phyloP scores from a whole-genome alignment of 2,329 filamentous ascomycete genomes.

The Fusarium incarnatum region DNA sequence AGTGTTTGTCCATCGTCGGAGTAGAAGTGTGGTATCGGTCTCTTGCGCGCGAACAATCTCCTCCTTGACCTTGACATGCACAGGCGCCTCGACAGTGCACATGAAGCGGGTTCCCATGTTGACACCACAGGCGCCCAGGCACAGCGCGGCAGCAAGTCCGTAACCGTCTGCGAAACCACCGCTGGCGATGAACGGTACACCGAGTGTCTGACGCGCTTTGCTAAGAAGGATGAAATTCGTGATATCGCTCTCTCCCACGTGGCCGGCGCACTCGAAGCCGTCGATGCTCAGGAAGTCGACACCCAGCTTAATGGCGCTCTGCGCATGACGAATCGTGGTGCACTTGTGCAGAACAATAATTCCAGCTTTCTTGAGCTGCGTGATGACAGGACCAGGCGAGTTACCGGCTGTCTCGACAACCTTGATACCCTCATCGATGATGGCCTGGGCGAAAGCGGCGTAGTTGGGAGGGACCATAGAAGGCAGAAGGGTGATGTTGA shows the following conservation, averaged over 20 bases:
- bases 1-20: constrained; percentile 94
- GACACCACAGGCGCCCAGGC: constrained; percentile 90
- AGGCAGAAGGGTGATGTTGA: constrained; percentile 95
- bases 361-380: constrained; percentile 83
- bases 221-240: constrained; percentile 91
- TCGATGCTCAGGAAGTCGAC: constrained; percentile 98
- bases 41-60: constrained; percentile 89
- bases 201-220: constrained; percentile 84
- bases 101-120: constrained; percentile 99
- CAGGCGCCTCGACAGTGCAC: constrained; percentile 92
- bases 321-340: constrained; percentile 93
- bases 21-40: constrained; percentile 88
- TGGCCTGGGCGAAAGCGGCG: constrained; percentile 86
- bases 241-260: constrained; percentile 88
- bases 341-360: constrained; percentile 94
- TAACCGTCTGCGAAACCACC: constrained; percentile 96
- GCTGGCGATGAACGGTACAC: constrained; percentile 92
- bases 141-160: constrained; percentile 89
- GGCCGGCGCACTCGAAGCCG: constrained; percentile 95
- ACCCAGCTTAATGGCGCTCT: constrained; percentile 90
- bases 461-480: constrained; percentile 93
- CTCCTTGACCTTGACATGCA: constrained; percentile 94
- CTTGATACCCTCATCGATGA: constrained; percentile 91
- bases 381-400: constrained; percentile 87
- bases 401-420: constrained; percentile 96